Evolutionary conservation across 768 basidiomycete genomes (phyloP), one percentile per base, ranked within the genome.

Genomic region (Lentinula aciculospora): DNA sequence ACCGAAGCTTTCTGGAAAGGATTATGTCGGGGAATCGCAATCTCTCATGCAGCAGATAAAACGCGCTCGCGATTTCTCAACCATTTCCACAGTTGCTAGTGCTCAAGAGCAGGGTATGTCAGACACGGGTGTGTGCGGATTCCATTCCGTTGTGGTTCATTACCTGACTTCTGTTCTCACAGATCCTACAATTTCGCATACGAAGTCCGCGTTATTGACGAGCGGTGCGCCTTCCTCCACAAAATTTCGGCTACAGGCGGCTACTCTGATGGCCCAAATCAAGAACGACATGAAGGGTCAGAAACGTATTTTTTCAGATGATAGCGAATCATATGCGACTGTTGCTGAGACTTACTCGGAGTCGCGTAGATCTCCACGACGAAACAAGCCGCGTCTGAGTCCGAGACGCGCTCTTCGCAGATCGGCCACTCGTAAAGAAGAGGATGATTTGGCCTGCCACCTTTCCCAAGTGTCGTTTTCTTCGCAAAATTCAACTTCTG

Each of bases 201-300:
- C 42, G 36, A 15, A 34, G 5, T 17, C 23, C 21, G 44, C 40
- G 21, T 31, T 19, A 45, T 5, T 28, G 15, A 12, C 25, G 19
- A 32, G 19, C 21, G 53, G 49, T 1, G 64, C 74, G 2, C 81
- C 82, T 58, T 85, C 87, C 0, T 86, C 89, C 7, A 74, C 84
- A 21, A 81, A 79, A 8, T 90, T 90, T 67, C 82, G 92, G 40
- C 76, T 83, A 63, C 85, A 91, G 63, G 93, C 90, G 12, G 88
- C 83, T 8, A 83, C 77, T 25, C 71, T 95, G 46, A 93, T 95
- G 89, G 88, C 87, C 25, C 89, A 92, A 62, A 92, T 94, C 62
- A 88, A 87, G 70, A 80, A 77, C 58, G 89, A 91, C 63, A 83
- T 92, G 79, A 84, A 82, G 64, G 81, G 84, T 3, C 80, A 81